A percentile compares a stretch with the other conserved stretches of the same genome.
Evolutionary conservation across 2,329 filamentous ascomycete species (phyloP).

Genomic region (Colletotrichum gigasporum): DNA sequence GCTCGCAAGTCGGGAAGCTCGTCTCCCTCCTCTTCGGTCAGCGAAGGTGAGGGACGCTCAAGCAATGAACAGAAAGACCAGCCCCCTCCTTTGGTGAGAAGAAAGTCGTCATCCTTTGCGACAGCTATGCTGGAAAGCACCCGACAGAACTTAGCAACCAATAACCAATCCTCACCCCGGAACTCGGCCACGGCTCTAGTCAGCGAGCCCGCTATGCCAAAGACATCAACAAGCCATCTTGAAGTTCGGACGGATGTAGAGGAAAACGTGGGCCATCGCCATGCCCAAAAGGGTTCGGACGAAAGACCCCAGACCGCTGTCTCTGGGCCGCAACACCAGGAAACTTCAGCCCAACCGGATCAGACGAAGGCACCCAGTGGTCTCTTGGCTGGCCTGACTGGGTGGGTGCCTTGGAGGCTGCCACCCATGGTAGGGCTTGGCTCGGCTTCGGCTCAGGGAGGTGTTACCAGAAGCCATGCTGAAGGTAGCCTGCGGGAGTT

Average conservation of each 20-base stretch:
- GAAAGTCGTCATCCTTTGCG: slow-evolving; percentile 47
- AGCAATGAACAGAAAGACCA: slow-evolving; percentile 34
- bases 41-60: slow-evolving; percentile 39
- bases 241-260: slow-evolving; percentile 52
- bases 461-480: slow-evolving; percentile 54
- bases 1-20: slow-evolving; percentile 45
- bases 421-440: slow-evolving; percentile 36
- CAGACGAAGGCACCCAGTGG: slow-evolving; percentile 33
- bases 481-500: slow-evolving; percentile 66
- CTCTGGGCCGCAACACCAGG: slow-evolving; percentile 39
- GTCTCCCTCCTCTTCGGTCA: slow-evolving; percentile 42
- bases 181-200: slow-evolving; percentile 54
- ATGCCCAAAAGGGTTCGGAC: slow-evolving; percentile 28
- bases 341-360: slow-evolving; percentile 36
- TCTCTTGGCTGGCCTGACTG: slow-evolving; percentile 50
- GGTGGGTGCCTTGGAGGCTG: slow-evolving; percentile 58
- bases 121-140: slow-evolving; percentile 46
- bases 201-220: slow-evolving; percentile 65
- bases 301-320: slow-evolving; percentile 32
- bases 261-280: slow-evolving; percentile 34
- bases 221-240: slow-evolving; percentile 63
- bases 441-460: slow-evolving; percentile 33
- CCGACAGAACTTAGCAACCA: slow-evolving; percentile 41
- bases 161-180: slow-evolving; percentile 42
- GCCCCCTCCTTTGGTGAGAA: slow-evolving; percentile 9